Base-by-base conservation (phyloP, 768 basidiomycete genomes). In the Paxillus involutus region DNA sequence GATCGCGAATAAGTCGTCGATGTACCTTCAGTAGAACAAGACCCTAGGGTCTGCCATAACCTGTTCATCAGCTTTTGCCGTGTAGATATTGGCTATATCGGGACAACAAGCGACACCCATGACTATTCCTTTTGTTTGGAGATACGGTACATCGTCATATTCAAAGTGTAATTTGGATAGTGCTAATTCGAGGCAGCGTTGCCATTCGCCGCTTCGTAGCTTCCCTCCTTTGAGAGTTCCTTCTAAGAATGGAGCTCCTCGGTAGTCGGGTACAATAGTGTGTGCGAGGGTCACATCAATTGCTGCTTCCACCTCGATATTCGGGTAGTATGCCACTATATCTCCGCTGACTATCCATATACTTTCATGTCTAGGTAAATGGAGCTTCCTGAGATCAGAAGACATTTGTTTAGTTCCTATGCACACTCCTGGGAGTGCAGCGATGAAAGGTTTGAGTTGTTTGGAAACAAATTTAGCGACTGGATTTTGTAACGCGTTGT, bases 51-150 rank as follows among this genome's bases (percentile, higher is more conserved):
- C 46, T 19, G 1, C 26, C 9, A 32, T 26, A 26, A 6, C 47
- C 43, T 11, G 13, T 11, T 50, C 33, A n/a, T 63, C 57, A 1
- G 13, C 39, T 10, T 24, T 24, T 2, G 45, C 44, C 7, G 47
- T 57, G 41, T 58, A 63, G 3, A 63, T n/a, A 29, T 63, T 63
- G 2, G 60, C 53, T 12, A 63, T 29, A 33, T 55, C 53, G 12
- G 60, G 60, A 14, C 48, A 37, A 33, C 44, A 53, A 0, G 56
- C 56, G 3, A 61, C 35, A 2, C 61, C 60, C 60, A 63, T 63
- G 1, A 57, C 57, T 3, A 63, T 44, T 1, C 61, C 59, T 44
- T 44, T 12, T 11, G 19, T 37, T 29, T 62, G 61, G 16, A 47
- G 17, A 30, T 49, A 57, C 0, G 19, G 26, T 48, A 49, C 16